Evolutionary conservation across 805 yeast species (phyloP).

Genomic region (Yamadazyma paraphyllophila): DNA sequence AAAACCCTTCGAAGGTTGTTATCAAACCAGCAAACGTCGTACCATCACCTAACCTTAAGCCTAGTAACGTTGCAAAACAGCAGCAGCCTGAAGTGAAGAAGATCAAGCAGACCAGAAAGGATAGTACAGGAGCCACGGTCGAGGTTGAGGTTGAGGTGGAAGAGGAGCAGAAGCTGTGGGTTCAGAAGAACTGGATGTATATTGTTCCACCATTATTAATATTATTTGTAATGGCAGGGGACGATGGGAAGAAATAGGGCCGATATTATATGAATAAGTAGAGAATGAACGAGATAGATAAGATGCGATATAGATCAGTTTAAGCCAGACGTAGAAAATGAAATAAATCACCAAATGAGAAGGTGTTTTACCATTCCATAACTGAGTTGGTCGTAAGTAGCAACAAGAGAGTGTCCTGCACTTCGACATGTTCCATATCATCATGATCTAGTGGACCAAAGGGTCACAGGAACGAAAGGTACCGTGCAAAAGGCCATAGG

Average conservation of each 20-base stretch:
- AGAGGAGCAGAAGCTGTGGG: slow-evolving; percentile 42
- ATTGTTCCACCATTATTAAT: slow-evolving; percentile 49
- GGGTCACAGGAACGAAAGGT: too few relatives aligned
- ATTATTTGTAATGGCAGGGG: slow-evolving; percentile 27
- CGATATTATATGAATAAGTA: not conserved
- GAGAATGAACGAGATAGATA: not conserved
- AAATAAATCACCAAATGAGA: too few relatives aligned
- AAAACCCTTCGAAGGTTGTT: not conserved
- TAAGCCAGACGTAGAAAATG: too few relatives aligned
- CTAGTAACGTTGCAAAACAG: slow-evolving; percentile 15
- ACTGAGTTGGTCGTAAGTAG: too few relatives aligned
- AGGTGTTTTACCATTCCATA: too few relatives aligned
- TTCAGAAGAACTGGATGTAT: slow-evolving; percentile 64
- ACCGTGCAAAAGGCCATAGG: too few relatives aligned
- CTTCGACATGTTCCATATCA: too few relatives aligned
- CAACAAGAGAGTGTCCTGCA: too few relatives aligned
- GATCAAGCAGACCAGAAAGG: not conserved
- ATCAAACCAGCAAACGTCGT: slow-evolving; percentile 1
- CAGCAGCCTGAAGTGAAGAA: slow-evolving; percentile 4
- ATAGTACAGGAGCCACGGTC: slow-evolving; percentile 10
- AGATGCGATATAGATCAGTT: too few relatives aligned
- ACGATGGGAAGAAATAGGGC: slow-evolving; percentile 15
- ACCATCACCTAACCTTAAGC: slow-evolving; percentile 31
- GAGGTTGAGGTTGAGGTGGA: slow-evolving; percentile 16
- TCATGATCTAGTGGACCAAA: too few relatives aligned